Evolutionary conservation across 2,329 filamentous ascomycete species (phyloP).

Genomic region (Ceratocystis cacaofunesta): DNA sequence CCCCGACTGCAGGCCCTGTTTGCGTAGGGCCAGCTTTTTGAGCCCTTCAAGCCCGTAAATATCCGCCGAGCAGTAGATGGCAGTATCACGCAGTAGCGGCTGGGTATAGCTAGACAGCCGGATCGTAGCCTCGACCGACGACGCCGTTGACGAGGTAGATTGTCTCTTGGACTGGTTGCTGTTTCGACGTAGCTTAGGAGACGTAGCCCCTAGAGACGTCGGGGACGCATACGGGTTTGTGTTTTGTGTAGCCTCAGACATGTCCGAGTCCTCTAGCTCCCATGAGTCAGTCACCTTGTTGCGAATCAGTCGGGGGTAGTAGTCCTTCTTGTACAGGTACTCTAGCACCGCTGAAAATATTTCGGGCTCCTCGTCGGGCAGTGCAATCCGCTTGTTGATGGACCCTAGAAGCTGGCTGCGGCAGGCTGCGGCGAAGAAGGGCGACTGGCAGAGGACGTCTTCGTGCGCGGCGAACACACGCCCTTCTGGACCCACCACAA

Average conservation of each 20-base stretch:
- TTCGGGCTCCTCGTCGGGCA: slow-evolving; percentile 67
- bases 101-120: slow-evolving; percentile 60
- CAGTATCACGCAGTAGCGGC: slow-evolving; percentile 76
- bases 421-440: slow-evolving; percentile 64
- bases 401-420: slow-evolving; percentile 55
- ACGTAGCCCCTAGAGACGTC: neutral
- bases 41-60: slow-evolving; percentile 84
- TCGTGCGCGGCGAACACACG: slow-evolving; percentile 91
- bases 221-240: slow-evolving; percentile 33
- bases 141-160: neutral
- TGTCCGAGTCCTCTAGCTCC: slow-evolving; percentile 61
- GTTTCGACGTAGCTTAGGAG: neutral
- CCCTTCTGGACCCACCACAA: slow-evolving; percentile 70
- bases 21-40: slow-evolving; percentile 78
- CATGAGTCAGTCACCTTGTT: slow-evolving; percentile 76
- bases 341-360: slow-evolving; percentile 88
- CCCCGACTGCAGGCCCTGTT: slow-evolving; percentile 85
- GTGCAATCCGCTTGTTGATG: slow-evolving; percentile 54
- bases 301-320: slow-evolving; percentile 77
- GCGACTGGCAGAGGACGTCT: slow-evolving; percentile 73
- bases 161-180: neutral
- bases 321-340: slow-evolving; percentile 94
- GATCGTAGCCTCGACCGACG: slow-evolving; percentile 50
- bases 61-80: slow-evolving; percentile 85
- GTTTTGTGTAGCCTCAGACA: slow-evolving; percentile 31